Evolutionary conservation across 371 early-diverging fungal species (phyloP).

Genomic region (Mucor velutinosus): DNA sequence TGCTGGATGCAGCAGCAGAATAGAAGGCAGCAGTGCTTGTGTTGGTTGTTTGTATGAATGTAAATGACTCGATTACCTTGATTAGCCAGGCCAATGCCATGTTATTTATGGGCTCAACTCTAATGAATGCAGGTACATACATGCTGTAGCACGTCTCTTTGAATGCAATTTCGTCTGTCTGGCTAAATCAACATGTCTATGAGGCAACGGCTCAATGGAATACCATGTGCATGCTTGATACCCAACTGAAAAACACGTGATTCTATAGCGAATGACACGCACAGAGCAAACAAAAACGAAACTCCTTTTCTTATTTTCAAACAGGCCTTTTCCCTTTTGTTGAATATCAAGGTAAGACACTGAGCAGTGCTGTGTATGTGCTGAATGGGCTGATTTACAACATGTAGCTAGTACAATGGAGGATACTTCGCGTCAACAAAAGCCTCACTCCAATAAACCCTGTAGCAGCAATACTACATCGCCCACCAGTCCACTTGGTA

Average conservation of each 20-base stretch:
- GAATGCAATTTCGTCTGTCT: too few relatives aligned
- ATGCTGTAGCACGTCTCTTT: too few relatives aligned
- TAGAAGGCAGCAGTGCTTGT: too few relatives aligned
- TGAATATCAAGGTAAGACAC: neutral
- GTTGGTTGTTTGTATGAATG: too few relatives aligned
- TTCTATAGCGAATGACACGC: neutral
- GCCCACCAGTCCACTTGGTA: neutral
- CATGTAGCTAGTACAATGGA: neutral
- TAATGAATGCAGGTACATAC: too few relatives aligned
- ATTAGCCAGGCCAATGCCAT: too few relatives aligned
- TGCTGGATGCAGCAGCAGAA: neutral
- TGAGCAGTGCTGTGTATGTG: neutral
- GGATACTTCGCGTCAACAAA: constrained; percentile 9
- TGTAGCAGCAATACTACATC: neutral
- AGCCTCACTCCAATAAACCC: neutral
- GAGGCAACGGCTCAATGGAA: too few relatives aligned
- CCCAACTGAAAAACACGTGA: neutral
- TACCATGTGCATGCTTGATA: too few relatives aligned
- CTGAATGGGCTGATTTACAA: neutral
- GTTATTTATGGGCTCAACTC: too few relatives aligned
- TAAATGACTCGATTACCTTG: too few relatives aligned
- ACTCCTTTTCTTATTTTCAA: neutral
- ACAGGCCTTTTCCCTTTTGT: neutral
- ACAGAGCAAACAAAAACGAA: neutral
- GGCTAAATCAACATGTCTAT: too few relatives aligned